phyloP scores from a whole-genome alignment of 2,329 filamentous ascomycete genomes.

The Fusarium sulawesiense region DNA sequence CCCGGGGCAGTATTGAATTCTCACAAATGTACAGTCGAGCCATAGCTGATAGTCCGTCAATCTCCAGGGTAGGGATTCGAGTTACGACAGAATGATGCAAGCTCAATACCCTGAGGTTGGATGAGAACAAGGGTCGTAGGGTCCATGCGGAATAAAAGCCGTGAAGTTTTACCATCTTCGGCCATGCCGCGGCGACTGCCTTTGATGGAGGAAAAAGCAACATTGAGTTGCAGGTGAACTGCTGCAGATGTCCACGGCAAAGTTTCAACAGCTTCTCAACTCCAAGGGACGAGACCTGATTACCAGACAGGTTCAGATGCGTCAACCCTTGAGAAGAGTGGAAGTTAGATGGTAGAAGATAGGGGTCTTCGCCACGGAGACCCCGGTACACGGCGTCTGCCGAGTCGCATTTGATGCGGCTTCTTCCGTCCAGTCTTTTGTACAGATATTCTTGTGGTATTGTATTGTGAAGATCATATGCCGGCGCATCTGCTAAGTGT shows the following conservation, averaged over 20 bases:
- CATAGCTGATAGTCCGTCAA: slow-evolving; percentile 52
- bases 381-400: slow-evolving; percentile 42
- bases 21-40: slow-evolving; percentile 58
- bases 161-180: slow-evolving; percentile 49
- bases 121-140: slow-evolving; percentile 64
- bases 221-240: slow-evolving; percentile 63
- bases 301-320: slow-evolving; percentile 66
- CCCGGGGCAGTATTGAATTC: slow-evolving; percentile 55
- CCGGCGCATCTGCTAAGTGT: slow-evolving; percentile 62
- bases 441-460: slow-evolving; percentile 39
- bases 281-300: slow-evolving; percentile 58
- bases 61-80: slow-evolving; percentile 59
- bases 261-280: slow-evolving; percentile 57
- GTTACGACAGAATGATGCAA: slow-evolving; percentile 72
- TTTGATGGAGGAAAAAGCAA: slow-evolving; percentile 43
- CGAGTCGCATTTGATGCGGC: slow-evolving; percentile 43
- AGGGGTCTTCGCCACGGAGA: slow-evolving; percentile 42
- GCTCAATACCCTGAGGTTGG: slow-evolving; percentile 63
- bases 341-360: slow-evolving; percentile 34
- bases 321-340: slow-evolving; percentile 55
- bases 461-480: slow-evolving; percentile 41
- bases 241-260: slow-evolving; percentile 61
- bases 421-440: slow-evolving; percentile 50
- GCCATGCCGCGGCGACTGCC: slow-evolving; percentile 39
- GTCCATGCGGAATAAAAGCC: slow-evolving; percentile 60